Conservation (phyloP, 1,284 basidiomycete species). For the Pholiota adiposa region DNA sequence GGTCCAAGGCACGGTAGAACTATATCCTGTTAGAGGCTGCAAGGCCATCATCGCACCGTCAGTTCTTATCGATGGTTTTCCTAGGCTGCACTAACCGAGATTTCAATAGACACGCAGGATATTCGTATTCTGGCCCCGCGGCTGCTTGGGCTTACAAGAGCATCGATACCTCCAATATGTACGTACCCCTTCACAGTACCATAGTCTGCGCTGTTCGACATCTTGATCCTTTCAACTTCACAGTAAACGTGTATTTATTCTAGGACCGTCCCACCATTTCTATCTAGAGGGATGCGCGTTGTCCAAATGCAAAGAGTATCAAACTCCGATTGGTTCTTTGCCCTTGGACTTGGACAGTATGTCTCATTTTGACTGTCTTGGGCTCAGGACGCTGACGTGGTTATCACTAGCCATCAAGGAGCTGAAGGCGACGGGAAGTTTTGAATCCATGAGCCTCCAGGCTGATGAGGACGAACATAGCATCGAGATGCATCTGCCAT, state of each 20-base stretch:
- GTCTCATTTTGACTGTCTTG: slow-evolving; percentile 28
- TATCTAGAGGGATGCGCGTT: slow-evolving; percentile 90
- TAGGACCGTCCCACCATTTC: slow-evolving; percentile 95
- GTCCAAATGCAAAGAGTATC: slow-evolving; percentile 75
- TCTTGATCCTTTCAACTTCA: neutral
- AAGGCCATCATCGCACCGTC: slow-evolving; percentile 98
- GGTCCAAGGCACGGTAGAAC: slow-evolving; percentile 55
- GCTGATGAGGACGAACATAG: slow-evolving; percentile 96
- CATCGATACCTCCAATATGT: slow-evolving; percentile 86
- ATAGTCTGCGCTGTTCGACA: neutral
- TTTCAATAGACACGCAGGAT: slow-evolving; percentile 86
- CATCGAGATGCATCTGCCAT: slow-evolving; percentile 97
- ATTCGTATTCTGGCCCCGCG: slow-evolving; percentile 90
- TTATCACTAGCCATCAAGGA: slow-evolving; percentile 66
- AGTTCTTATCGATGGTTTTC: slow-evolving; percentile 32
- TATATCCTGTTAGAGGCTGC: slow-evolving; percentile 74
- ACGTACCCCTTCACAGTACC: slow-evolving; percentile 30
- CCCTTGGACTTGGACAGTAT: slow-evolving; percentile 80
- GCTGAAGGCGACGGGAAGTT: slow-evolving; percentile 71
- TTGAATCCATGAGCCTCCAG: slow-evolving; percentile 66
- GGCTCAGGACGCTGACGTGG: neutral
- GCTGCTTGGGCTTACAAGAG: slow-evolving; percentile 97
- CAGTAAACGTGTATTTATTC: slow-evolving; percentile 91
- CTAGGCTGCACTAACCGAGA: slow-evolving; percentile 14
- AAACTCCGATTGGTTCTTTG: slow-evolving; percentile 87